Conservation (phyloP, 495 filamentous ascomycete genomes). For the Lasiosphaeris hirsuta region DNA sequence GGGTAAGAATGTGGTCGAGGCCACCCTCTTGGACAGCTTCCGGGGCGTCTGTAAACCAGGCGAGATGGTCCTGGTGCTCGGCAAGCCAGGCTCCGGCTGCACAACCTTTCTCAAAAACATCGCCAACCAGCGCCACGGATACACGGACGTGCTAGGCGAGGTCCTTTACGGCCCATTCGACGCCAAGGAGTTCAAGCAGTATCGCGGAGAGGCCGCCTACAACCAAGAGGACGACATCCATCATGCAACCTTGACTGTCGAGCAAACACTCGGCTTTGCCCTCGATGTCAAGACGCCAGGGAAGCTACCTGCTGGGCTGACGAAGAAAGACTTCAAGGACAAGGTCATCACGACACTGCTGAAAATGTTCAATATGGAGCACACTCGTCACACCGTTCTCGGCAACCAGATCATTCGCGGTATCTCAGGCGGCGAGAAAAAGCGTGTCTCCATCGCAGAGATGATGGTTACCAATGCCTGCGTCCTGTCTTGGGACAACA, state of each 20-base stretch:
- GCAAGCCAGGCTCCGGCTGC: conserved; percentile 81
- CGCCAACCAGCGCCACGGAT: conserved; percentile 76
- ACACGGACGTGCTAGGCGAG: conserved; percentile 71
- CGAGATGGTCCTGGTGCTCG: conserved; percentile 89
- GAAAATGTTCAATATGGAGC: conserved; percentile 85
- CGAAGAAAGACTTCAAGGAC: conserved; percentile 65
- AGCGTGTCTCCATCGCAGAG: conserved; percentile 71
- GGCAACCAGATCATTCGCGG: conserved; percentile 79
- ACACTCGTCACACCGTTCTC: conserved; percentile 76
- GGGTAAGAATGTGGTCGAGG: conserved; percentile 60
- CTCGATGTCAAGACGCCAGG: conserved; percentile 77
- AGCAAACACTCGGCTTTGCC: conserved; percentile 79
- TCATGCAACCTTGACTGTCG: conserved; percentile 75
- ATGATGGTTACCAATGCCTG: conserved; percentile 70
- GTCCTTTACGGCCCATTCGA: conserved; percentile 75
- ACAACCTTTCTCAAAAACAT: conserved; percentile 86
- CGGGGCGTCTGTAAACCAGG: conserved; percentile 62
- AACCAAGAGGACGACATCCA: conserved; percentile 83
- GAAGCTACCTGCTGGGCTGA: conserved; percentile 64
- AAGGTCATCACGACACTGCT: conserved; percentile 67
- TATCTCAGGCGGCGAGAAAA: conserved; percentile 81
- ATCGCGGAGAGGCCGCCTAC: conserved; percentile 81
- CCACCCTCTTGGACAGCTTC: conserved; percentile 58
- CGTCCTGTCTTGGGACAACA: conserved; percentile 80
- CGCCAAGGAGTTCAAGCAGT: conserved; percentile 55